Percentiles rank a stretch among this genome's conserved stretches.
Evolutionary conservation across 1,284 basidiomycete genomes (phyloP).

Genomic region (Fomitopsis pinicola): DNA sequence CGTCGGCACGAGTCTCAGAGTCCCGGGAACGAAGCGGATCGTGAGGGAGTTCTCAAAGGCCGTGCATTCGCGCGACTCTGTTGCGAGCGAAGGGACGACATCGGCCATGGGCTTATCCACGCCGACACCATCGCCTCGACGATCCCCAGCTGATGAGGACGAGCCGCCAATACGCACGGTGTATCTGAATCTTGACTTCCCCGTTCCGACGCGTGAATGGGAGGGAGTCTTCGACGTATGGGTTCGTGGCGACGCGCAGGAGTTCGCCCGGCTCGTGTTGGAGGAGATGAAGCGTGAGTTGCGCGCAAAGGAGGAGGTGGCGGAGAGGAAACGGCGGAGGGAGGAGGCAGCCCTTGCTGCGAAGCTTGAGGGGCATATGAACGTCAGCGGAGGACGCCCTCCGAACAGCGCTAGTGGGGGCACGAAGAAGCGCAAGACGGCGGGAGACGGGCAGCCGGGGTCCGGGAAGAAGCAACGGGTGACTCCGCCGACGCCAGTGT

Average conservation of each 20-base stretch:
- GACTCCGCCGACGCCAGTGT: slow-evolving; percentile 14
- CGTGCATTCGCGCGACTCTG: slow-evolving; percentile 46
- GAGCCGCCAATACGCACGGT: slow-evolving; percentile 64
- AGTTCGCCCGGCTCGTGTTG: slow-evolving; percentile 59
- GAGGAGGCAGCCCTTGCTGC: slow-evolving; percentile 31
- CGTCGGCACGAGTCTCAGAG: slow-evolving; percentile 85
- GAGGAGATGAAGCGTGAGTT: slow-evolving; percentile 52
- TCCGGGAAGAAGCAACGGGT: slow-evolving; percentile 18
- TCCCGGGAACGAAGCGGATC: slow-evolving; percentile 91
- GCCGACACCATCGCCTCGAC: slow-evolving; percentile 38
- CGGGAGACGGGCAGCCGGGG: slow-evolving; percentile 2
- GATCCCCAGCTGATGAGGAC: slow-evolving; percentile 37
- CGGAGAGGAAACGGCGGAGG: slow-evolving; percentile 47
- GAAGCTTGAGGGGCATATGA: slow-evolving; percentile 3
- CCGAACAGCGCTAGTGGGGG: slow-evolving; percentile 1
- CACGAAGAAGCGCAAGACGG: slow-evolving; percentile 21
- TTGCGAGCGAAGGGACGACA: slow-evolving; percentile 16
- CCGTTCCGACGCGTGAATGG: slow-evolving; percentile 83
- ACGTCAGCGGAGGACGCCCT: slow-evolving; percentile 1
- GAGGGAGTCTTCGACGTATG: slow-evolving; percentile 90
- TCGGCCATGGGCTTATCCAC: slow-evolving; percentile 28
- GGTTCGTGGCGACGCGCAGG: slow-evolving; percentile 87
- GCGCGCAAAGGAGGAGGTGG: slow-evolving; percentile 43
- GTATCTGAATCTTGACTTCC: slow-evolving; percentile 89
- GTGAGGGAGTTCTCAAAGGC: slow-evolving; percentile 90